These are phyloP conservation scores for Ascochyta rabiei DNA, from an alignment of 2,329 filamentous ascomycete species.

Conservation along the genomic window DNA sequence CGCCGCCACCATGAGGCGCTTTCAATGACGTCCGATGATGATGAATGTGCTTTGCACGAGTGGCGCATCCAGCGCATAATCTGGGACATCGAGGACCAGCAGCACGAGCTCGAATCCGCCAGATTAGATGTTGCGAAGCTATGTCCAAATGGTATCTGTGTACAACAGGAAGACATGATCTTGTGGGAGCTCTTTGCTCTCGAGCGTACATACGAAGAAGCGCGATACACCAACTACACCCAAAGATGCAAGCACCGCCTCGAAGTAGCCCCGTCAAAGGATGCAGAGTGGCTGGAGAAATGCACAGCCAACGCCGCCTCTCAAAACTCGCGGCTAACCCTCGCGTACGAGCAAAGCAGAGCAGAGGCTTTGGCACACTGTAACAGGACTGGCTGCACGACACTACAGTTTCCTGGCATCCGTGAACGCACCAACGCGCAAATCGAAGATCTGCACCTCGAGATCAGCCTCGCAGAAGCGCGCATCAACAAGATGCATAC, in stretches of 20 bases:
- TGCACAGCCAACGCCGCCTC: conserved; percentile 5
- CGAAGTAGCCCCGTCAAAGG: background rate
- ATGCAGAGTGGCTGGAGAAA: conserved; percentile 4
- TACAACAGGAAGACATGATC: conserved; percentile 11
- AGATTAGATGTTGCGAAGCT: background rate
- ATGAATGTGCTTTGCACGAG: background rate
- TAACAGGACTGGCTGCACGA: background rate
- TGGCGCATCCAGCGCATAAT: background rate
- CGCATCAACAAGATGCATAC: background rate
- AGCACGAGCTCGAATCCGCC: conserved; percentile 10
- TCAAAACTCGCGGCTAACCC: conserved; percentile 5
- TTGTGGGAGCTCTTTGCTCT: conserved; percentile 17
- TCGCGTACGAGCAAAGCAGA: conserved; percentile 16
- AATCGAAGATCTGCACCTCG: background rate
- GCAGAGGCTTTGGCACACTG: conserved; percentile 13
- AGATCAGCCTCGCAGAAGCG: background rate
- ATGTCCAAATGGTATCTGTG: conserved; percentile 11
- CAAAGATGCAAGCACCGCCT: background rate
- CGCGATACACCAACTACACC: background rate
- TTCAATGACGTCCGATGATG: background rate
- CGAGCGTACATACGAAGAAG: conserved; percentile 6
- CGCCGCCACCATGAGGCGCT: background rate
- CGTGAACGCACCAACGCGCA: background rate
- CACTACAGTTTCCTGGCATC: conserved; percentile 4
- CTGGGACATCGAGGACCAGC: conserved; percentile 5